These are phyloP conservation scores for Tricladium varicosporioides DNA, from an alignment of 2,329 filamentous ascomycete genomes.

Conservation along the genomic window DNA sequence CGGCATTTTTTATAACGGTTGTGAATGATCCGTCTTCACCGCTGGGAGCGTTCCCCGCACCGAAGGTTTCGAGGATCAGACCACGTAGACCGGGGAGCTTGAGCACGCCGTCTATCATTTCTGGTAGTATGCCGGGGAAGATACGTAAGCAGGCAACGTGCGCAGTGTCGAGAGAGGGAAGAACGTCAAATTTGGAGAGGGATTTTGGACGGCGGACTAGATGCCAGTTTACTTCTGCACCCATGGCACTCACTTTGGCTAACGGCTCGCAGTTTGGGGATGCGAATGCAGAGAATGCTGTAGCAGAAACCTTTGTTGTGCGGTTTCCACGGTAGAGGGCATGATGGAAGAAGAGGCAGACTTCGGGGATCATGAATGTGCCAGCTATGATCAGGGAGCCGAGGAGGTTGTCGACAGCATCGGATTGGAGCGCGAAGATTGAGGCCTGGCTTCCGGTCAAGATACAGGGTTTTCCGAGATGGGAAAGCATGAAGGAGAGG, in stretches of 20 bases:
- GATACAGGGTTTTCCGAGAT: slow-evolving; percentile 69
- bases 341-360: slow-evolving; percentile 73
- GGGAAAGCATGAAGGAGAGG: slow-evolving; percentile 71
- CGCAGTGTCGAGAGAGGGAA: slow-evolving; percentile 59
- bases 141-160: slow-evolving; percentile 70
- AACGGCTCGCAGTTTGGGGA: slow-evolving; percentile 65
- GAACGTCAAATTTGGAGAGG: slow-evolving; percentile 59
- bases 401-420: slow-evolving; percentile 69
- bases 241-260: slow-evolving; percentile 58
- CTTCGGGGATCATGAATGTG: slow-evolving; percentile 73
- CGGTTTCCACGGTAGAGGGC: slow-evolving; percentile 68
- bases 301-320: slow-evolving; percentile 66
- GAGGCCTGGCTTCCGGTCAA: slow-evolving; percentile 64
- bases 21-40: slow-evolving; percentile 59
- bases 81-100: slow-evolving; percentile 61
- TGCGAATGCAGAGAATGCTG: slow-evolving; percentile 66
- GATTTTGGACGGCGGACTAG: slow-evolving; percentile 56
- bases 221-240: slow-evolving; percentile 63
- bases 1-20: slow-evolving; percentile 60
- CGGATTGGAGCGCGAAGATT: slow-evolving; percentile 69
- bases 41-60: slow-evolving; percentile 67
- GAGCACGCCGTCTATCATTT: slow-evolving; percentile 68
- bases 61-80: slow-evolving; percentile 69
- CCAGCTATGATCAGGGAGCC: slow-evolving; percentile 69
- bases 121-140: slow-evolving; percentile 69